These are phyloP conservation scores for Fraxinus sp. DNA, from an alignment of 305 asterid genomes.

Conservation along the genomic window DNA sequence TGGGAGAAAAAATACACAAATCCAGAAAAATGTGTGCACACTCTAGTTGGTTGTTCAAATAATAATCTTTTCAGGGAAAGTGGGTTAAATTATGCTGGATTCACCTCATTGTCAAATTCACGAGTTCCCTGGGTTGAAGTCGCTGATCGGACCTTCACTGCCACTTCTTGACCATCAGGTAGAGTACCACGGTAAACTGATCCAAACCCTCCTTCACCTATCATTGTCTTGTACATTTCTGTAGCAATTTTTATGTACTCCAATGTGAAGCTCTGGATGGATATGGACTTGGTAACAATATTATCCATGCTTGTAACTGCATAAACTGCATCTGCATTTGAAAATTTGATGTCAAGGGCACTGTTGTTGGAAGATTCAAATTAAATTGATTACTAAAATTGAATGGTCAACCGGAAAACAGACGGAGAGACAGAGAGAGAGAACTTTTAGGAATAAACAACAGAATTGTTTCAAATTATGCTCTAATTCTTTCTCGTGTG, in stretches of 20 bases:
- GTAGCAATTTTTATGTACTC: slow-evolving; percentile 61
- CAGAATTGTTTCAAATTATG: not conserved
- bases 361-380: not conserved
- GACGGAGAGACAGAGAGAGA: not conserved
- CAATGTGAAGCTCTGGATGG: slow-evolving; percentile 55
- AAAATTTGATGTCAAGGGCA: not conserved
- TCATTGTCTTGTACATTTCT: slow-evolving; percentile 63
- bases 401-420: not conserved
- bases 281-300: slow-evolving; percentile 44
- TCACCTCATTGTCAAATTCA: slow-evolving; percentile 82
- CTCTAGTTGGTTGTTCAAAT: slow-evolving; percentile 8
- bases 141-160: slow-evolving; percentile 87
- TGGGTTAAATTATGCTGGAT: not conserved
- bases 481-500: not conserved
- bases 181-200: slow-evolving; percentile 77
- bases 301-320: slow-evolving; percentile 62
- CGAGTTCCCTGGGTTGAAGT: slow-evolving; percentile 90
- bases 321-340: slow-evolving; percentile 74
- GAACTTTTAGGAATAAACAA: not conserved
- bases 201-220: slow-evolving; percentile 95
- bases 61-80: not conserved
- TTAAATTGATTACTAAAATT: not conserved
- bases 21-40: not conserved
- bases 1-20: not conserved
- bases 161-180: slow-evolving; percentile 81